phyloP scores from a whole-genome alignment of 106 monocot genomes.

The Dendrobium nobile region DNA sequence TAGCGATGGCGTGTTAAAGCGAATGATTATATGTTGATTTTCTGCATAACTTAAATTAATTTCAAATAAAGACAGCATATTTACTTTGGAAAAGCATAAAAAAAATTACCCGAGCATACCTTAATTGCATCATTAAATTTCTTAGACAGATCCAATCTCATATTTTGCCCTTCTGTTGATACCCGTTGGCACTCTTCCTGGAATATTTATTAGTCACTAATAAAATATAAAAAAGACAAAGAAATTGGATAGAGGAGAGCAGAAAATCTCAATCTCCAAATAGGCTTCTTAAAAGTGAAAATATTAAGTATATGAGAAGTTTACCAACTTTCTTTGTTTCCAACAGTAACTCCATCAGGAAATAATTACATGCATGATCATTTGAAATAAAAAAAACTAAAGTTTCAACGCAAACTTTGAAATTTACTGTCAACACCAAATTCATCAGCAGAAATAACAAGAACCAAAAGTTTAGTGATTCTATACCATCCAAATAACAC shows the following conservation, averaged over 20 bases:
- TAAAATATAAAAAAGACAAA: not conserved
- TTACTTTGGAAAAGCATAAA: not conserved
- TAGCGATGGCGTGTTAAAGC: not conserved
- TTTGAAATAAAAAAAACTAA: not conserved
- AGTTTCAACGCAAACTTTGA: no score
- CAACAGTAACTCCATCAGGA: not conserved
- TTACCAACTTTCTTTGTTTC: not conserved
- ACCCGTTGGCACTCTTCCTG: slow-evolving; percentile 94
- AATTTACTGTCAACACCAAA: no score
- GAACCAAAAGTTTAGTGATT: not conserved
- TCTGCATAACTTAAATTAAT: not conserved
- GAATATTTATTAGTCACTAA: slow-evolving; percentile 1
- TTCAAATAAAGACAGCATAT: not conserved
- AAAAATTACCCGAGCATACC: slow-evolving; percentile 26
- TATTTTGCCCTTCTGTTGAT: slow-evolving; percentile 81
- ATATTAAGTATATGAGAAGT: not conserved
- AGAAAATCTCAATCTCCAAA: not conserved
- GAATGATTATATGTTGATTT: slow-evolving; percentile 5
- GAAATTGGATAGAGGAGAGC: not conserved
- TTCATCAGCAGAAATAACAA: no score
- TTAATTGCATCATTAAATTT: slow-evolving; percentile 94
- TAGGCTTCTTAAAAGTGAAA: not conserved
- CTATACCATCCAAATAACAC: not conserved
- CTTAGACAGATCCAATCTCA: slow-evolving; percentile 80
- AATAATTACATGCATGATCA: not conserved